A percentile compares a stretch with the other conserved stretches of the same genome.
Evolutionary conservation across 768 basidiomycete species (phyloP).

Genomic region (Termitomyces sp.): DNA sequence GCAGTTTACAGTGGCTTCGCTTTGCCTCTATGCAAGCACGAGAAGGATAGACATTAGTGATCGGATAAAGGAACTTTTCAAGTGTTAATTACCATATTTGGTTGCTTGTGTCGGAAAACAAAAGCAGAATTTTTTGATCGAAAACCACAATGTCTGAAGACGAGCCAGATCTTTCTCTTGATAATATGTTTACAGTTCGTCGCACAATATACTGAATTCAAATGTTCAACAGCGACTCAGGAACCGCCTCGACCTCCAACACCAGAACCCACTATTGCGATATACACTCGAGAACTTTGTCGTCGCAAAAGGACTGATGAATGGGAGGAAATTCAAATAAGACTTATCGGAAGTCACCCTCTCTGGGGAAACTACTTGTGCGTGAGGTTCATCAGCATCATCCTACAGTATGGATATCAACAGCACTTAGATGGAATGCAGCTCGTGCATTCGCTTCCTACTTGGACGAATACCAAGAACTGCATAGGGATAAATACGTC

Average conservation of each 20-base stretch:
- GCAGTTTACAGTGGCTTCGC: neutral
- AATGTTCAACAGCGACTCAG: slow-evolving; percentile 24
- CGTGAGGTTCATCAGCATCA: slow-evolving; percentile 8
- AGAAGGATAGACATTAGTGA: neutral
- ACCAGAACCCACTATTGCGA: slow-evolving; percentile 51
- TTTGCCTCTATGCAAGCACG: neutral
- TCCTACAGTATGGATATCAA: neutral
- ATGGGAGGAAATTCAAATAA: slow-evolving; percentile 48
- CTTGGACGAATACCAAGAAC: slow-evolving; percentile 45
- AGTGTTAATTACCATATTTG: neutral
- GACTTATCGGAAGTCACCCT: slow-evolving; percentile 74
- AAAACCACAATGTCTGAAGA: slow-evolving; percentile 12
- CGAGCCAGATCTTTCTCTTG: slow-evolving; percentile 10
- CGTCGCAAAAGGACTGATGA: slow-evolving; percentile 11
- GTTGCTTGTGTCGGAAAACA: neutral
- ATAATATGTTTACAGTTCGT: slow-evolving; percentile 45
- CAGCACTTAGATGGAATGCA: slow-evolving; percentile 66
- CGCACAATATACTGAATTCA: neutral
- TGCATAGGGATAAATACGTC: slow-evolving; percentile 45
- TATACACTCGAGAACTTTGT: slow-evolving; percentile 37
- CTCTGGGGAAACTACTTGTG: slow-evolving; percentile 82
- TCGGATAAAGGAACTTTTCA: neutral
- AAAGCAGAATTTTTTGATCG: neutral
- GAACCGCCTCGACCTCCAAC: slow-evolving; percentile 65
- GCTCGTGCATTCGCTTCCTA: slow-evolving; percentile 66